Base-by-base conservation (phyloP, 176 grass and related monocot genomes). In the Carex kokanica region DNA sequence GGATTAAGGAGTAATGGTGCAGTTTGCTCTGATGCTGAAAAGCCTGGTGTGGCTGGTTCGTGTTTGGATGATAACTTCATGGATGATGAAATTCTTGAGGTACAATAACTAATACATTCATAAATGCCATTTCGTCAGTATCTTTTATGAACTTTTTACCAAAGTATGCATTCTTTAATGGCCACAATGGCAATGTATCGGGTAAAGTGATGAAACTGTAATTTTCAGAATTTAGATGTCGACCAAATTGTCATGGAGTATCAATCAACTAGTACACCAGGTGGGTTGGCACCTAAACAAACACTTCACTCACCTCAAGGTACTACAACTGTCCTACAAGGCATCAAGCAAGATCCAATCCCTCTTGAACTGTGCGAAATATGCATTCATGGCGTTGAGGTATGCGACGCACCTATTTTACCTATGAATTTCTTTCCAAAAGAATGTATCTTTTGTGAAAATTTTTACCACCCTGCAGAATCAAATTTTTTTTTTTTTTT, bases 171-270 rank as follows among this genome's bases (percentile, higher is more conserved):
- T 81, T 49, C 13, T 64, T 24, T 32, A 52, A 60, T 13, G 27
- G 68, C 27, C 43, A 31, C 69, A 47, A 49, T 34, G 45, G 40
- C 84, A 34, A 60, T 54, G 18, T 40, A 8, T 45, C 25, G 57
- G 81, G 29, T 54, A 29, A 77, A 77, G 23, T 77, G 72, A 77
- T n/a, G 66, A 62, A 62, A 10, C 79, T 85, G 85, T 91, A 54
- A 85, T 58, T 84, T 88, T 65, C 86, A 98, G 96, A 90, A 81
- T 87, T 91, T 98, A 73, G 96, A 98, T 29, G 86, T 98, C 40
- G 96, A 98, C 60, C 92, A 53, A 90, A 95, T 98, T 82, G 91
- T 98, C 58, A 93, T 93, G 96, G 92, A 98, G 64, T 93, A 93
- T 77, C 91, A 98, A 91, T 83, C 88, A 83, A 90, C 68, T 24